Base-by-base conservation (phyloP, 2,329 filamentous ascomycete genomes). In the Emydomyces testavorans region DNA sequence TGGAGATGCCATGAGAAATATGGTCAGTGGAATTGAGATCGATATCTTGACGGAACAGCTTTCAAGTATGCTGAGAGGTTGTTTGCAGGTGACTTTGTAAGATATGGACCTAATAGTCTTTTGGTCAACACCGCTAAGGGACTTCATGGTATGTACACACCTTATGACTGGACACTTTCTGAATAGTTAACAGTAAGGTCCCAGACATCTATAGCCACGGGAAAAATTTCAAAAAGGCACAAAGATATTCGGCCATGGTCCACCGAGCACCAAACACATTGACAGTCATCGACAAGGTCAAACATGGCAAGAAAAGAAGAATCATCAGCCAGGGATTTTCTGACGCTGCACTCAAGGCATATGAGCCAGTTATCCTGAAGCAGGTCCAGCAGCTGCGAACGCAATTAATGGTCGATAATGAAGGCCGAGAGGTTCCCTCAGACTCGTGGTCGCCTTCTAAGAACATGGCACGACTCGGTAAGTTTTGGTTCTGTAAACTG, bases 81-180 rank as follows among this genome's bases (percentile, higher is more conserved):
- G n/a, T 20, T 20, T 16, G 11, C 35, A 54, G 53, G 53, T n/a
- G 68, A 71, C n/a, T 63, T 79, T 43, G 82, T 90, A n/a, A 83
- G 86, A 23, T 85, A 83, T 54, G 83, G 83, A 0, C 86, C 86
- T 37, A 86, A 87, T 63, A 78, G 77, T 51, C 68, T 94, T 35
- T 85, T 81, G 1, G 78, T 93, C 68, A 90, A 92, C 71, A 81
- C 79, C 47, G 76, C 75, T 52, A 74, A 75, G 6, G 82, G 83
- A 0, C 69, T 85, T 50, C 78, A 78, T 61, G 74, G 26, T 34
- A n/a, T 10, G 13, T 35, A 34, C 23, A 3, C 20, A 4, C 18
- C 29, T 37, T 37, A 11, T 4, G 16, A 13, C 16, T 11, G 31
- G 13, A 3, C 10, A 13, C 4, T 15, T 34, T 34, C 10, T 10